phyloP scores from a whole-genome alignment of 352 stramenopile genomes.

The Globisporangium radiosum region DNA sequence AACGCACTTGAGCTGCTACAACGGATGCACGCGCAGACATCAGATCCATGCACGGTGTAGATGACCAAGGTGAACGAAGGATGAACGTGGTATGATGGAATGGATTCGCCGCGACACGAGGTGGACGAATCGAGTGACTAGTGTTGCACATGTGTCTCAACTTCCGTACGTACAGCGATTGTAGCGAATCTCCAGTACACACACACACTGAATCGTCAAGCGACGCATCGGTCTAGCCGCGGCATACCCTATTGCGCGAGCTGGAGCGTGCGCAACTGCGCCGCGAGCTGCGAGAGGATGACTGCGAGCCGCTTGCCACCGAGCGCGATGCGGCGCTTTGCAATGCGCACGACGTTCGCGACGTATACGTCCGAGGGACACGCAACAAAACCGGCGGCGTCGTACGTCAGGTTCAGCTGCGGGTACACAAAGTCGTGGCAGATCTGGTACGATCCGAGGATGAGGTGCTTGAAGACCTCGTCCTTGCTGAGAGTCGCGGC shows the following conservation, averaged over 20 bases:
- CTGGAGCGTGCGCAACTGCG: conserved; percentile 30
- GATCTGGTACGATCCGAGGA: conserved; percentile 33
- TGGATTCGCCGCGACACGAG: too few species aligned
- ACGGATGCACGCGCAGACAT: too few species aligned
- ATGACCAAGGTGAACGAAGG: too few species aligned
- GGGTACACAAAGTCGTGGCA: neutral
- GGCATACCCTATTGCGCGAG: conserved; percentile 13
- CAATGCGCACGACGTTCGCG: conserved; percentile 18
- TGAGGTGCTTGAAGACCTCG: conserved; percentile 5
- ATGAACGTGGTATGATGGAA: too few species aligned
- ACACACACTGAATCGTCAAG: too few species aligned
- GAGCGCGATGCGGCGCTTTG: conserved; percentile 39
- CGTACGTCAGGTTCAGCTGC: conserved; percentile 22
- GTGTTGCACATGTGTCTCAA: too few species aligned
- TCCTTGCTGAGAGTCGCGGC: neutral
- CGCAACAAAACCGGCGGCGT: conserved; percentile 5
- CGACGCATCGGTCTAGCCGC: too few species aligned
- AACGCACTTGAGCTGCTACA: too few species aligned
- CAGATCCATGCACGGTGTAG: too few species aligned
- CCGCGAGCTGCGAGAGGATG: conserved; percentile 45
- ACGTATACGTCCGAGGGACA: conserved; percentile 29
- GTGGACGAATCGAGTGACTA: too few species aligned
- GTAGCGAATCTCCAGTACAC: too few species aligned
- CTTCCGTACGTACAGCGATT: too few species aligned
- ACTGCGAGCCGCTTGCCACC: conserved; percentile 47